phyloP scores from a whole-genome alignment of 257 asterid species.

The Nicotiana noctiflora region DNA sequence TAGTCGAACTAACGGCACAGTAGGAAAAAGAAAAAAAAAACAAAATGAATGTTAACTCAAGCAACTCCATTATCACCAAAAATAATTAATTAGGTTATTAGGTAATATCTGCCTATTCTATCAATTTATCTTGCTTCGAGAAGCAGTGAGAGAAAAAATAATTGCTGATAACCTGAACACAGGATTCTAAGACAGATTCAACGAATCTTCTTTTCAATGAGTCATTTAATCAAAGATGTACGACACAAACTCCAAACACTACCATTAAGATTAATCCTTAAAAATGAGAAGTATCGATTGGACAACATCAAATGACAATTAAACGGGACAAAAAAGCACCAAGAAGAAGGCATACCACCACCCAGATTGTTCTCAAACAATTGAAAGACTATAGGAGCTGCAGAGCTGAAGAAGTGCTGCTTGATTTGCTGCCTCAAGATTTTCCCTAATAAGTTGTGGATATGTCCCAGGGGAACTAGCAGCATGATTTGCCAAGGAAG shows the following conservation, averaged over 20 bases:
- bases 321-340: not conserved
- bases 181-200: not conserved
- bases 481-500: slow-evolving; percentile 56
- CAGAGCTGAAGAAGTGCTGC: slow-evolving; percentile 69
- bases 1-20: not conserved
- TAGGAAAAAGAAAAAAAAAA: not conserved
- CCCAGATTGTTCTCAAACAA: slow-evolving; percentile 37
- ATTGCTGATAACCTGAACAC: not conserved
- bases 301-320: not conserved
- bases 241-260: not conserved
- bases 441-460: slow-evolving; percentile 47
- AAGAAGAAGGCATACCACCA: not conserved
- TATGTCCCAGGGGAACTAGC: slow-evolving; percentile 62
- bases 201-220: not conserved
- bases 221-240: not conserved
- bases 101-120: not conserved
- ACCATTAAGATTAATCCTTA: not conserved
- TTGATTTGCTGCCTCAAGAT: slow-evolving; percentile 72
- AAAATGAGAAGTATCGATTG: not conserved
- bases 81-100: not conserved
- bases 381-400: slow-evolving; percentile 45
- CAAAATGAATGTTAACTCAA: not conserved
- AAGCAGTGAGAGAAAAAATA: not conserved
- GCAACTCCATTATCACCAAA: not conserved
- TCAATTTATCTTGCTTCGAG: not conserved